Evolutionary conservation across 2,329 filamentous ascomycete species (phyloP).

Genomic region (Aspergillus ustus): DNA sequence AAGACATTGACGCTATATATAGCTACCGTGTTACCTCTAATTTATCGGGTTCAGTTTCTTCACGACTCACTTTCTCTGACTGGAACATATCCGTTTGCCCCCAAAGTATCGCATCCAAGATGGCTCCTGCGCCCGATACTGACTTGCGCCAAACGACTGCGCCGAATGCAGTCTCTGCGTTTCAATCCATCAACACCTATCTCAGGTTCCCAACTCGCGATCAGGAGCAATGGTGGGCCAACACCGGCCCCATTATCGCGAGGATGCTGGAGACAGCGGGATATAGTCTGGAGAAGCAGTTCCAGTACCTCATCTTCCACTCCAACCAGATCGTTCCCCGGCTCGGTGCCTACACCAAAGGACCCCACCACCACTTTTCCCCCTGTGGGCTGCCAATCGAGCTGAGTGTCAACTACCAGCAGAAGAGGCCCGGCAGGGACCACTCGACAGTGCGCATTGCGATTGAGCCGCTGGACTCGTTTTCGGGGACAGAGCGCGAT

Average conservation of each 20-base stretch:
- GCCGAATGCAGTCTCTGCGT: neutral
- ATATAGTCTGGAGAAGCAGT: neutral
- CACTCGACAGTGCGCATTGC: slow-evolving; percentile 2
- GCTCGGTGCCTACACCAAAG: neutral
- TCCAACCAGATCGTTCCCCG: slow-evolving; percentile 2
- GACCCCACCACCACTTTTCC: neutral
- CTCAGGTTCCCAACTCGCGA: neutral
- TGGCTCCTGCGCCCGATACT: too few relatives aligned
- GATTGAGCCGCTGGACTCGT: neutral
- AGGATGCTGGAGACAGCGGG: neutral
- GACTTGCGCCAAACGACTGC: too few relatives aligned
- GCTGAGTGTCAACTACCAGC: slow-evolving; percentile 13
- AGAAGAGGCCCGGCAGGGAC: neutral
- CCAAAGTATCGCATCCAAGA: too few relatives aligned
- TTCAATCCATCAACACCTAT: neutral
- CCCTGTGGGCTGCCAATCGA: slow-evolving; percentile 4
- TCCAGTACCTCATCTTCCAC: neutral
- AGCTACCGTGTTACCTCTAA: too few relatives aligned
- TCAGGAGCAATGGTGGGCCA: slow-evolving; percentile 1
- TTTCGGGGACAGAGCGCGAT: neutral
- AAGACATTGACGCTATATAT: too few relatives aligned
- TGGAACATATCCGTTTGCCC: too few relatives aligned
- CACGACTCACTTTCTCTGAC: too few relatives aligned
- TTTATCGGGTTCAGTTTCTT: too few relatives aligned
- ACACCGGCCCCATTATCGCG: neutral